These are phyloP conservation scores for Fusarium redolens DNA, from an alignment of 2,329 filamentous ascomycete genomes.

Conservation along the genomic window DNA sequence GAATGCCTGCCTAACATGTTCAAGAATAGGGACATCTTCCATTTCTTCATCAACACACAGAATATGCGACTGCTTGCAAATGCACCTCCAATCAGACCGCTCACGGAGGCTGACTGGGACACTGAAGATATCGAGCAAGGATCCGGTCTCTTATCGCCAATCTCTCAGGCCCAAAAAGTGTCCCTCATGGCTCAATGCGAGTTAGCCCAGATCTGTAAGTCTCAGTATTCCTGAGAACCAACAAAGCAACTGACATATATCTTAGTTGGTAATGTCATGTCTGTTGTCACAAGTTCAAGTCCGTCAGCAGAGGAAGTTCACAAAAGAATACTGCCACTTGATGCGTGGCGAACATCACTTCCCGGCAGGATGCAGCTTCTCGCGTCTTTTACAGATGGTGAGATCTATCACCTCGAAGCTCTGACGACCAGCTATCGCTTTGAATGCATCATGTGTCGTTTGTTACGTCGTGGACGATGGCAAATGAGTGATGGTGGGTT, in stretches of 20 bases:
- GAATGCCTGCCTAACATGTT: rapidly evolving
- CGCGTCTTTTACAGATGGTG: not conserved
- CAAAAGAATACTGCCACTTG: not conserved
- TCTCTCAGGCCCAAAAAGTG: not conserved
- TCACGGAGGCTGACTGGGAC: conserved; percentile 29
- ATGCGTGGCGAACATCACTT: not conserved
- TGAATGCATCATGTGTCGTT: conserved; percentile 29
- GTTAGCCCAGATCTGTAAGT: conserved; percentile 24
- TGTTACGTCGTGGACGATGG: conserved; percentile 16
- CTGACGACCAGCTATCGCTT: conserved; percentile 26
- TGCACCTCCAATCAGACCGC: not conserved
- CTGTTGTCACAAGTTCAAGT: not conserved
- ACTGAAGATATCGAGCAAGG: not conserved
- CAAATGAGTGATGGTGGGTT: not conserved
- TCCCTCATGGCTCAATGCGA: conserved; percentile 16
- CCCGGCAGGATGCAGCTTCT: not conserved
- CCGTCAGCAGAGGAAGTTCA: not conserved
- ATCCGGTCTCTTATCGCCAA: not conserved
- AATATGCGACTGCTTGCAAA: not conserved
- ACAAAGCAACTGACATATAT: not conserved
- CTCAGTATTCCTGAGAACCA: rapidly evolving
- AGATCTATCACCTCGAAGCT: not conserved
- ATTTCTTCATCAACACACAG: conserved; percentile 18
- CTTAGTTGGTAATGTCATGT: not conserved
- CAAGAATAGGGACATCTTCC: conserved; percentile 19